These are phyloP conservation scores for Phaeosphaeria sp. DNA, from an alignment of 2,329 filamentous ascomycete species.

Conservation along the genomic window DNA sequence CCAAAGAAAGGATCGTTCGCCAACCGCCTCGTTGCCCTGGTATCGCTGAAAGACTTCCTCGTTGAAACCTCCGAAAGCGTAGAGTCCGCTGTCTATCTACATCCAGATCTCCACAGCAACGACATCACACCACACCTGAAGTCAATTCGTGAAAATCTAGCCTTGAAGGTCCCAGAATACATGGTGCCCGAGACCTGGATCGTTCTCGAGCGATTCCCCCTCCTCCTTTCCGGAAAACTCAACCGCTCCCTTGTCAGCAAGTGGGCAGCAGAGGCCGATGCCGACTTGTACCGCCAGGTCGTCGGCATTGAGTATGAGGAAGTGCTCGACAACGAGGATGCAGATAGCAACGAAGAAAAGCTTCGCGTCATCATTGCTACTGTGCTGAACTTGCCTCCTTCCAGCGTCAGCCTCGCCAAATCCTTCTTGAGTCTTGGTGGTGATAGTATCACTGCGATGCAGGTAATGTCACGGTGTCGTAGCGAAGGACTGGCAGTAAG, in stretches of 20 bases:
- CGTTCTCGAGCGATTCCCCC: slow-evolving; percentile 38
- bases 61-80: neutral
- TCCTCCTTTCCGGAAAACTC: slow-evolving; percentile 17
- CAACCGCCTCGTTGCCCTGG: slow-evolving; percentile 51
- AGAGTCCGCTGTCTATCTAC: slow-evolving; percentile 10
- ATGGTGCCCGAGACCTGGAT: slow-evolving; percentile 33
- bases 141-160: neutral
- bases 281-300: slow-evolving; percentile 32
- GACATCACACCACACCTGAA: slow-evolving; percentile 3
- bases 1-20: slow-evolving; percentile 45
- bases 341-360: neutral
- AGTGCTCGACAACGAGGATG: slow-evolving; percentile 3
- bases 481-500: slow-evolving; percentile 12
- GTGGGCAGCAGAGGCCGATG: slow-evolving; percentile 52
- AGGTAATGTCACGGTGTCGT: slow-evolving; percentile 17
- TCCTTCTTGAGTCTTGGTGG: slow-evolving; percentile 31
- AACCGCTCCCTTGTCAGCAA: slow-evolving; percentile 30
- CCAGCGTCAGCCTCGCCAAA: slow-evolving; percentile 15
- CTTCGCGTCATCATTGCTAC: slow-evolving; percentile 28
- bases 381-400: slow-evolving; percentile 28
- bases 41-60: slow-evolving; percentile 41
- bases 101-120: slow-evolving; percentile 34
- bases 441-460: slow-evolving; percentile 35
- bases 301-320: slow-evolving; percentile 35
- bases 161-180: slow-evolving; percentile 8